Conservation (phyloP, 139 green algal species). For the Volvox africanus region DNA sequence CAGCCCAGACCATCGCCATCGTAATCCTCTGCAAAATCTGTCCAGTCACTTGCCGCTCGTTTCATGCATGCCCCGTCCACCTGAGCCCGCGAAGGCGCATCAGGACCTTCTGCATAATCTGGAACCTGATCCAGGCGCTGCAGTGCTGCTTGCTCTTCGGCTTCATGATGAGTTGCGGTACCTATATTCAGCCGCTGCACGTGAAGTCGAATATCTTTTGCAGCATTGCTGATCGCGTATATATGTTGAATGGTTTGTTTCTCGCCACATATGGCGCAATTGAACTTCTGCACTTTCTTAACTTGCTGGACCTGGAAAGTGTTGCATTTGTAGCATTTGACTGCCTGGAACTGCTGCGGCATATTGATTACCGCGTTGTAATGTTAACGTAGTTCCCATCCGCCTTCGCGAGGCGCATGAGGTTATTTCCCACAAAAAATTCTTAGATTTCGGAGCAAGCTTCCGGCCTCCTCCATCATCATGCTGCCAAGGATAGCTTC, state of each 20-base stretch:
- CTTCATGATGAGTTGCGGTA: background rate
- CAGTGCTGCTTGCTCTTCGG: background rate
- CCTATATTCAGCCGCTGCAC: constrained; percentile 38
- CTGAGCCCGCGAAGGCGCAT: background rate
- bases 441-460: too few species aligned
- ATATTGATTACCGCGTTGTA: background rate
- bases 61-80: too few species aligned
- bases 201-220: constrained; percentile 32
- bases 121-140: background rate
- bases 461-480: too few species aligned
- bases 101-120: background rate
- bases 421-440: too few species aligned
- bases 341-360: constrained; percentile 38
- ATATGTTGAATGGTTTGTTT: constrained; percentile 48
- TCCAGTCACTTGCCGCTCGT: background rate
- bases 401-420: too few species aligned
- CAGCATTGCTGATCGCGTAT: constrained; percentile 21
- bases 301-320: constrained; percentile 35
- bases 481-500: too few species aligned
- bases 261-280: constrained; percentile 20
- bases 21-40: background rate
- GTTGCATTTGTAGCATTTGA: constrained; percentile 39
- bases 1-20: background rate
- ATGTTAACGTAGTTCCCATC: background rate
- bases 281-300: constrained; percentile 47